Base-by-base conservation (phyloP, 345 rosid genomes). In the Bruguiera gymnorhiza region DNA sequence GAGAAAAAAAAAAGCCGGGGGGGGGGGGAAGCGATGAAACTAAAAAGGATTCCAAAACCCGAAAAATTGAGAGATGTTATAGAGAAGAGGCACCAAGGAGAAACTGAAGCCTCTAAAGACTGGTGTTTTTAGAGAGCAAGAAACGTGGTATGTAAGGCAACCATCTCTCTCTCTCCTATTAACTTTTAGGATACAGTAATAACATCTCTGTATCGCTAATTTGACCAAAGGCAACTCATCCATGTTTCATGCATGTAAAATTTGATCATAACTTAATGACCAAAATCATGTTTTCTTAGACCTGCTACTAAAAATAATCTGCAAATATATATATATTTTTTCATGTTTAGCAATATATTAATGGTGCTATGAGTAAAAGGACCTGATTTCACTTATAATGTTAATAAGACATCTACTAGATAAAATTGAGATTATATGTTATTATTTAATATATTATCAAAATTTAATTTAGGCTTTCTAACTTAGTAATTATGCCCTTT, bases 81-180 rank as follows among this genome's bases (percentile, higher is more conserved):
- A 64, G 68, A 32, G 30, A 71, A 80, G 64, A 78, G 23, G 70
- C 64, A 57, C 10, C n/a, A 32, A 1, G 36, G 29, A 64, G 65
- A 62, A 71, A 77, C 78, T 70, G 67, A 72, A 68, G 69, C 65
- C 71, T 81, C 74, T 67, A 77, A 85, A 66, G 76, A 81, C 76
- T 63, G 66, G 72, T 66, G 72, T 70, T 67, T 74, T 70, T 67
- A 76, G 62, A 59, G 80, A 73, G 70, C 72, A 60, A 82, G 91
- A 85, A 83, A 86, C 95, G 91, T 89, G 86, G 77, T 23, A 64
- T 70, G 75, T 79, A 74, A 88, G 85, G 85, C 83, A 83, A 80
- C 85, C 21, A 79, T 54, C 24, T 48, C 54, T 26, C 68, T 50
- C 30, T 37, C 26, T 15, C 18, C 1, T 15, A n/a, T 26, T 55